phyloP scores from a whole-genome alignment of 2,329 filamentous ascomycete species.

The Paecilomyces sp. region DNA sequence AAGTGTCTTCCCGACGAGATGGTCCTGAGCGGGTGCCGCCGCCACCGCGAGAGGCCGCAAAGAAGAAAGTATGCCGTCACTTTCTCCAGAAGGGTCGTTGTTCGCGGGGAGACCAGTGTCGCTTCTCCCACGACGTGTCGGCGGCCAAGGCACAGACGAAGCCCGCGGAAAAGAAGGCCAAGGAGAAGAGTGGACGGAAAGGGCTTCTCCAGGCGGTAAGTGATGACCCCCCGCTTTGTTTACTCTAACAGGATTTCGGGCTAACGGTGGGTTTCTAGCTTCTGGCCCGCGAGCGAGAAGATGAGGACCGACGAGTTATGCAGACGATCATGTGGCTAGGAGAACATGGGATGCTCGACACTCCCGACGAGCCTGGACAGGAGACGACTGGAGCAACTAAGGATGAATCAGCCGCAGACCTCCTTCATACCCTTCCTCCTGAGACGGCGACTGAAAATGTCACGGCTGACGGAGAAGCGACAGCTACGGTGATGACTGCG shows the following conservation, averaged over 20 bases:
- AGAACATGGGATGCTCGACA: constrained; percentile 31
- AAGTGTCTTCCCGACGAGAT: constrained; percentile 32
- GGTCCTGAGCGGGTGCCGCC: constrained; percentile 33
- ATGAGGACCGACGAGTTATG: constrained; percentile 35
- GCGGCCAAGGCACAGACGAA: constrained; percentile 22
- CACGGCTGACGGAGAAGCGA: background rate
- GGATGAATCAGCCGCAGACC: background rate
- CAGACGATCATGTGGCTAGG: constrained; percentile 36
- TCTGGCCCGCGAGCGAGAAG: constrained; percentile 35
- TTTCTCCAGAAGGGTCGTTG: constrained; percentile 37
- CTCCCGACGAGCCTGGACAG: constrained; percentile 9
- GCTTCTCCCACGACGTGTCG: constrained; percentile 33
- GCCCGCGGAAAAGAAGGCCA: constrained; percentile 18
- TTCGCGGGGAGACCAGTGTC: constrained; percentile 34
- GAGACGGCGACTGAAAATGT: background rate
- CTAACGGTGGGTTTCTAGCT: constrained; percentile 19
- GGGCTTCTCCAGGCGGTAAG: constrained; percentile 38
- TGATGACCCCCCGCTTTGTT: constrained; percentile 1
- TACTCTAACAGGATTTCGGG: background rate
- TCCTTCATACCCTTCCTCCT: background rate
- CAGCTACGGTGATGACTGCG: background rate
- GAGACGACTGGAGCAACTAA: background rate
- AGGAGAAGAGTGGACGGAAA: constrained; percentile 19
- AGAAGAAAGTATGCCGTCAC: constrained; percentile 29
- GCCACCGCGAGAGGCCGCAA: constrained; percentile 27